Percentiles rank a stretch among this genome's conserved stretches.
phyloP scores from a whole-genome alignment of 768 basidiomycete genomes.

The Hygrophoropsis aurantiaca region DNA sequence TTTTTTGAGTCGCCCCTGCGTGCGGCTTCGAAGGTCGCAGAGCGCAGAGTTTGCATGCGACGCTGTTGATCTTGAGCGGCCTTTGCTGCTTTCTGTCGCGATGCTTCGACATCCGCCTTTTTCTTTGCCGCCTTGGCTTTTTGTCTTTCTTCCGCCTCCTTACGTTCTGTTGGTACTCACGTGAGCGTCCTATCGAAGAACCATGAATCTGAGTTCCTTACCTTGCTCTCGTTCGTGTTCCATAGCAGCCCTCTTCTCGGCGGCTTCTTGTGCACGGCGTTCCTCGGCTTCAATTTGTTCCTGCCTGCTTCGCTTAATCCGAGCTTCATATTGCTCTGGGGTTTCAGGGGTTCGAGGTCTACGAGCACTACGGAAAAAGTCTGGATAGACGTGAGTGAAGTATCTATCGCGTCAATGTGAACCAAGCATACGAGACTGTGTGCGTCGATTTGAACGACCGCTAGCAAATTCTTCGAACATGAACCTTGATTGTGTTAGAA shows the following conservation, averaged over 20 bases:
- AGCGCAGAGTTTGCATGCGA: conserved; percentile 55
- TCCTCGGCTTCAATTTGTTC: conserved; percentile 55
- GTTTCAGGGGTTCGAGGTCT: conserved; percentile 38
- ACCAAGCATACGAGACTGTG: conserved; percentile 7
- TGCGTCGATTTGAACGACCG: conserved; percentile 30
- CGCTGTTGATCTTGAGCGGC: conserved; percentile 46
- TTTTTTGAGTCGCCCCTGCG: conserved; percentile 48
- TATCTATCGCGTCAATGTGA: conserved; percentile 3
- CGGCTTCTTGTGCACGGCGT: conserved; percentile 51
- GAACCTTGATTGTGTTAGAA: conserved; percentile 33
- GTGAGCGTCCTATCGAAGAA: conserved; percentile 12
- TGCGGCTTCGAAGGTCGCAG: conserved; percentile 65
- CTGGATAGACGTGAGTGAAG: conserved; percentile 13
- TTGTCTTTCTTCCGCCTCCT: conserved; percentile 57
- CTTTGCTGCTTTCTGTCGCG: conserved; percentile 47
- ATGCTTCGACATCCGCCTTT: conserved; percentile 52
- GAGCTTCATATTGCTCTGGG: conserved; percentile 51
- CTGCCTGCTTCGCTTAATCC: conserved; percentile 48
- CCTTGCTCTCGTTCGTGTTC: conserved; percentile 53
- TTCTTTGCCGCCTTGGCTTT: conserved; percentile 53
- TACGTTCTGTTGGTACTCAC: conserved; percentile 41
- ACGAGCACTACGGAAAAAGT: conserved; percentile 18
- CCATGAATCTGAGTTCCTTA: conserved; percentile 20
- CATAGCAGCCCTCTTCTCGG: conserved; percentile 43
- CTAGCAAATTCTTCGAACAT: conserved; percentile 47